Base-by-base conservation (phyloP, 169 alveolate species). In the Cryptosporidium baileyi region DNA sequence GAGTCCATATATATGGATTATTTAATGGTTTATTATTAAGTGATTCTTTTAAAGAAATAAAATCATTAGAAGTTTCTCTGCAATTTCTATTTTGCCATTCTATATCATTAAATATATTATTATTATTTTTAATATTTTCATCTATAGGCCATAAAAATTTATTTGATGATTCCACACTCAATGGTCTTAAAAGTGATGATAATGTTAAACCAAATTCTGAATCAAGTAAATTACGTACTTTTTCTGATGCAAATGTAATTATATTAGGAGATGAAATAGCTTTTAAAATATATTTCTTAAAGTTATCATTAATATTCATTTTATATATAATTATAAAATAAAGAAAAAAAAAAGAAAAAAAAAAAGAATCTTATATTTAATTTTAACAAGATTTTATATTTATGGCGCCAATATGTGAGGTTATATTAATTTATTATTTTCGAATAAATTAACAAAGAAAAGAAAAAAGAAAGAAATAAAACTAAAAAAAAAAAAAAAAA, bases 121-220 rank as follows among this genome's bases (percentile, higher is more conserved):
- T 30, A 5, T 1, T 57, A 7, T 7, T 22, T 13, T 36, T 54
- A 4, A 19, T 26, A n/a, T 60, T 34, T n/a, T 54, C 67, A 7
- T 44, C 45, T 4, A 51, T 44, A 30, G 85, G 61, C 85, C 85
- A 74, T 22, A 74, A 49, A 74, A 54, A 74, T 44, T 54, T 59
- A 5, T 47, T 32, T 6, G 74, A 17, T 13, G 74, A 51, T 17
- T 74, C 85, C 34, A 57, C 67, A 19, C 85, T 59, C 30, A 74
- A 54, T 22, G 85, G 85, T 40, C 85, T 51, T 11, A 74, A 28
- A n/a, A 74, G 9, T 34, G 74, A 54, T 15, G 54, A 28, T 32
- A 74, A 30, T 9, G 65, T 36, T 54, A 74, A 38, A 17, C 85
- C 85, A 54, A 74, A 74, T 34, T 74, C 85, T 5, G 32, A 2